A percentile compares a stretch with the other conserved stretches of the same genome.
phyloP scores from a whole-genome alignment of 1,284 basidiomycete genomes.

The Cystobasidium sp. region DNA sequence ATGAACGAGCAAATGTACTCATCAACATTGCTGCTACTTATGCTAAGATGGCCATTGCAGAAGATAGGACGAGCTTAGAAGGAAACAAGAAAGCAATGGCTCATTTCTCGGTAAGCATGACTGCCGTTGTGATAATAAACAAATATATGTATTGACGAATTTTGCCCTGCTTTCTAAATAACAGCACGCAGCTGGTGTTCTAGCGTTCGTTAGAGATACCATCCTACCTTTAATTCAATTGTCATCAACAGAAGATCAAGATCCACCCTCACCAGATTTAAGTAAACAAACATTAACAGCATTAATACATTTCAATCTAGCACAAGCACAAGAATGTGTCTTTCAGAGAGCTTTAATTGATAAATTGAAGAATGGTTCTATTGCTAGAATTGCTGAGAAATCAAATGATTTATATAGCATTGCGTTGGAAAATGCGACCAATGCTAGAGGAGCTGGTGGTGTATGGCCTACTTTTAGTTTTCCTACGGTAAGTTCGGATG shows the following conservation, averaged over 20 bases:
- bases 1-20: slow-evolving; percentile 74
- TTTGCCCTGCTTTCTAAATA: neutral
- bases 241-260: slow-evolving; percentile 61
- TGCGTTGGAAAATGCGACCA: slow-evolving; percentile 58
- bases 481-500: slow-evolving; percentile 62
- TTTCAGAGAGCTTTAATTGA: slow-evolving; percentile 86
- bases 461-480: slow-evolving; percentile 60
- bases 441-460: slow-evolving; percentile 62
- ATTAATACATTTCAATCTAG: slow-evolving; percentile 79
- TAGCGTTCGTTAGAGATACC: slow-evolving; percentile 68
- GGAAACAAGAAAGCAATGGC: slow-evolving; percentile 73
- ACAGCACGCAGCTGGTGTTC: slow-evolving; percentile 66
- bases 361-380: slow-evolving; percentile 71
- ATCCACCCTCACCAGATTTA: slow-evolving; percentile 65
- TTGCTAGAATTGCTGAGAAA: slow-evolving; percentile 82
- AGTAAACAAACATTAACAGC: slow-evolving; percentile 67
- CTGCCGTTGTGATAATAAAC: neutral
- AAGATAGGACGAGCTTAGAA: slow-evolving; percentile 71
- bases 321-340: slow-evolving; percentile 94
- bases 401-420: slow-evolving; percentile 71
- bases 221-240: slow-evolving; percentile 66
- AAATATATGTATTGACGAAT: neutral
- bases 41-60: slow-evolving; percentile 69
- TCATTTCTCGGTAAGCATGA: slow-evolving; percentile 69
- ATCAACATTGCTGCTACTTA: slow-evolving; percentile 84